These are phyloP conservation scores for Arthromyces matolae DNA, from an alignment of 768 basidiomycete species.

Conservation along the genomic window DNA sequence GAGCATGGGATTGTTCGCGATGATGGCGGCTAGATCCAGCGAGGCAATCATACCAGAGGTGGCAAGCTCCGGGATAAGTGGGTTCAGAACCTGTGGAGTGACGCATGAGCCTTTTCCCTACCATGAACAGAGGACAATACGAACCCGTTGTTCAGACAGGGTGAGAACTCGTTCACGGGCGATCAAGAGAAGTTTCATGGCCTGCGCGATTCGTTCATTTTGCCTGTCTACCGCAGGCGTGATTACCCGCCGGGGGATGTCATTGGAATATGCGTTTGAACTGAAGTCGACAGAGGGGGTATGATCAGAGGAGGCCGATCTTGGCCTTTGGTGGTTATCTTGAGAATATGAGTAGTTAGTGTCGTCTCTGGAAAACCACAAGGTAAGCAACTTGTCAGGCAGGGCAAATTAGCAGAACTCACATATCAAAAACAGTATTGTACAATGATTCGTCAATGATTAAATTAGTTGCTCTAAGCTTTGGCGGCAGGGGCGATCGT, in stretches of 20 bases:
- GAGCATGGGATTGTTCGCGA: slow-evolving; percentile 64
- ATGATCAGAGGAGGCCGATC: slow-evolving; percentile 40
- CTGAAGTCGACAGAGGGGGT: slow-evolving; percentile 14
- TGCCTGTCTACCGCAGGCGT: slow-evolving; percentile 51
- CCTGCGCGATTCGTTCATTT: slow-evolving; percentile 57
- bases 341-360: slow-evolving; percentile 41
- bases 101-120: slow-evolving; percentile 1
- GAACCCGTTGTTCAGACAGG: slow-evolving; percentile 71
- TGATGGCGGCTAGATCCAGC: slow-evolving; percentile 62
- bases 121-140: slow-evolving; percentile 18
- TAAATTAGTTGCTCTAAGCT: slow-evolving; percentile 70
- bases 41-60: slow-evolving; percentile 57
- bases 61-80: slow-evolving; percentile 44
- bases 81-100: slow-evolving; percentile 44
- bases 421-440: slow-evolving; percentile 48
- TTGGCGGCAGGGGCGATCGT: slow-evolving; percentile 69
- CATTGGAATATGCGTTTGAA: slow-evolving; percentile 13
- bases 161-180: slow-evolving; percentile 71
- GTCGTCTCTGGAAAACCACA: slow-evolving; percentile 35
- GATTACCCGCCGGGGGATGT: slow-evolving; percentile 23
- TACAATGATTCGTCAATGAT: slow-evolving; percentile 62
- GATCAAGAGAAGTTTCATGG: slow-evolving; percentile 63
- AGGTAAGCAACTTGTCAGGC: not conserved
- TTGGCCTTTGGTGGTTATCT: slow-evolving; percentile 29
- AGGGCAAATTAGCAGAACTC: slow-evolving; percentile 19